These are phyloP conservation scores for Debaryomycetaceae sp. DNA, from an alignment of 1,139 yeast species.

Conservation along the genomic window DNA sequence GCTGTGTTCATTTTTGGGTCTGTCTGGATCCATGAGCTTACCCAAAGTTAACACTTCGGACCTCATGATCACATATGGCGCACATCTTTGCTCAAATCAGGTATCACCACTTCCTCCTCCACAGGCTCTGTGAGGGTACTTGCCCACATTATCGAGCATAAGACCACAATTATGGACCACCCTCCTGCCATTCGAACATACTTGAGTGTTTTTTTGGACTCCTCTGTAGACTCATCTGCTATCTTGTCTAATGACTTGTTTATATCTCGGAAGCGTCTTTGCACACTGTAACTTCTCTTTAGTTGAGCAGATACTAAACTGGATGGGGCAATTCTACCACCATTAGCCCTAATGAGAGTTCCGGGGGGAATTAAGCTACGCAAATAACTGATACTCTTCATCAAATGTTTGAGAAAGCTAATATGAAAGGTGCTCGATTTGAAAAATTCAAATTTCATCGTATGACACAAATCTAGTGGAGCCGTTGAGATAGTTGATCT, in stretches of 20 bases:
- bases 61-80: neutral
- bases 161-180: constrained; percentile 29
- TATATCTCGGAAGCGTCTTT: constrained; percentile 13
- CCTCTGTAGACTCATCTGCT: constrained; percentile 34
- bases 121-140: constrained; percentile 18
- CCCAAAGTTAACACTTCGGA: too few species aligned
- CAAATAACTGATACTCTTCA: neutral
- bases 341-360: neutral
- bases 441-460: neutral
- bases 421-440: neutral
- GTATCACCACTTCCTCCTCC: constrained; percentile 11
- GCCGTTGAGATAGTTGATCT: constrained; percentile 11
- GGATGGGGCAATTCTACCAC: neutral
- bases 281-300: constrained; percentile 4
- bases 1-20: too few species aligned
- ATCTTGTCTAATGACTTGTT: constrained; percentile 24
- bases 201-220: constrained; percentile 28
- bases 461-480: neutral
- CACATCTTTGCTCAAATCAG: constrained; percentile 22
- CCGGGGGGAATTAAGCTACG: neutral
- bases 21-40: too few species aligned
- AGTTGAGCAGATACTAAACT: neutral
- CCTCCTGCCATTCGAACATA: constrained; percentile 32
- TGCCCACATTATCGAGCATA: constrained; percentile 36
- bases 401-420: neutral